A percentile compares a stretch with the other conserved stretches of the same genome.
These are phyloP conservation scores for Gossypium rotundifolium DNA, from an alignment of 345 rosid genomes.

Conservation along the genomic window DNA sequence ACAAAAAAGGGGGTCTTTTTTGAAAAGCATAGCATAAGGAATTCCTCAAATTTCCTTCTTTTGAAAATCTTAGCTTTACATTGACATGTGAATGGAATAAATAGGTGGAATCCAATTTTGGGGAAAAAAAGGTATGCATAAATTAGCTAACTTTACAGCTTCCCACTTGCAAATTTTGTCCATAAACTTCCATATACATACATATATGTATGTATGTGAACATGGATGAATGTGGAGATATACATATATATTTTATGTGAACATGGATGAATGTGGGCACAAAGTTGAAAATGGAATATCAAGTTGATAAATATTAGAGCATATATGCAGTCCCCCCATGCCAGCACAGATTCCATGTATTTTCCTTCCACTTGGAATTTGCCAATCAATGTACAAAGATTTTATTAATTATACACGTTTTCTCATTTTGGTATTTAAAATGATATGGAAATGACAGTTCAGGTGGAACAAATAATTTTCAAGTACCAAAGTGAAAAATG, in stretches of 20 bases:
- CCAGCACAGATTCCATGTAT: conserved; percentile 6
- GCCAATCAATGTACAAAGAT: no score
- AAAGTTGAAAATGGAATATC: neutral
- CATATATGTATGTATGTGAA: neutral
- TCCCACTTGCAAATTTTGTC: neutral
- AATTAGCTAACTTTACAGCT: neutral
- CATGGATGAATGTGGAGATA: neutral
- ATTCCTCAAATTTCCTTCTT: neutral
- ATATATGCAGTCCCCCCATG: neutral
- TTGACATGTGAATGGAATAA: neutral
- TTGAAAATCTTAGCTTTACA: neutral
- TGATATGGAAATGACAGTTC: no score
- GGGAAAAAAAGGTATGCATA: neutral
- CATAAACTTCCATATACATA: neutral
- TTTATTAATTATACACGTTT: no score
- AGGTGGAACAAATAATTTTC: no score
- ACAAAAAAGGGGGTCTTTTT: neutral
- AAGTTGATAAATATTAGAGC: neutral
- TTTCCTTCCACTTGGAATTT: no score
- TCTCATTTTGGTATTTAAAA: no score
- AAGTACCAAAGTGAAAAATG: no score
- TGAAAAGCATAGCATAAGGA: neutral
- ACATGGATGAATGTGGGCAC: neutral
- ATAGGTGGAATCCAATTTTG: neutral
- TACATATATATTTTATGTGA: neutral